phyloP scores from a whole-genome alignment of 495 filamentous ascomycete genomes.

The Hypoxylon rickii region DNA sequence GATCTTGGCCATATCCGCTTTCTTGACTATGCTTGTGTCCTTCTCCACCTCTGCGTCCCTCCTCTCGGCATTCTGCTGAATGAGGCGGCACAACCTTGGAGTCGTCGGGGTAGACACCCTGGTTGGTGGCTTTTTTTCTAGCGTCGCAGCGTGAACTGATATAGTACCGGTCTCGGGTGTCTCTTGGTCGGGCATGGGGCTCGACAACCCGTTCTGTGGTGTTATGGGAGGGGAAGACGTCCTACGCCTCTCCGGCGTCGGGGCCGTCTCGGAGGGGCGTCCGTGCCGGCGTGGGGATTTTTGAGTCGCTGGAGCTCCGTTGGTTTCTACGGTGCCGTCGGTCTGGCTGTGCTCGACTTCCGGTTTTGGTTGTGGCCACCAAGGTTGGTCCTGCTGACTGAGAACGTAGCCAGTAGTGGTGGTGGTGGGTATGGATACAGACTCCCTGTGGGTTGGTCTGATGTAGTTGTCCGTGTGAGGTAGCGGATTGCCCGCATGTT shows the following conservation, averaged over 20 bases:
- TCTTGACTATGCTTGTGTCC: not conserved
- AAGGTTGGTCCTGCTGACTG: slow-evolving; percentile 28
- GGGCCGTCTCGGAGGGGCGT: slow-evolving; percentile 20
- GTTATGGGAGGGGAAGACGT: slow-evolving; percentile 42
- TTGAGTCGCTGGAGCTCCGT: slow-evolving; percentile 6
- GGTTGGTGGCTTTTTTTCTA: slow-evolving; percentile 20
- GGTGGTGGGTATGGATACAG: slow-evolving; percentile 59
- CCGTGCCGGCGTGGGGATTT: slow-evolving; percentile 8
- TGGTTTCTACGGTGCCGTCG: slow-evolving; percentile 7
- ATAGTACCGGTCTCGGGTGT: slow-evolving; percentile 32
- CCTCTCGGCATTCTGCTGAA: slow-evolving; percentile 15
- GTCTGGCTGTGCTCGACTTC: slow-evolving; percentile 4
- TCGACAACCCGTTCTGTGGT: slow-evolving; percentile 46
- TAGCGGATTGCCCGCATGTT: not conserved
- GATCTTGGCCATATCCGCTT: slow-evolving; percentile 1
- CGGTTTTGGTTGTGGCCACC: slow-evolving; percentile 1
- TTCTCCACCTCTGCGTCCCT: not conserved
- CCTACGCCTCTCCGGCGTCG: slow-evolving; percentile 13
- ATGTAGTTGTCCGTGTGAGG: slow-evolving; percentile 5
- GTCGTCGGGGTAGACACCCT: slow-evolving; percentile 23
- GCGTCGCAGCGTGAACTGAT: slow-evolving; percentile 17
- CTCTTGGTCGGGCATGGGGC: slow-evolving; percentile 29
- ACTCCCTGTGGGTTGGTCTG: slow-evolving; percentile 31
- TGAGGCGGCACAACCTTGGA: slow-evolving; percentile 9
- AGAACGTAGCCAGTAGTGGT: slow-evolving; percentile 59